Conservation (phyloP, 2,329 filamentous ascomycete genomes). For the Penicillium paneum region DNA sequence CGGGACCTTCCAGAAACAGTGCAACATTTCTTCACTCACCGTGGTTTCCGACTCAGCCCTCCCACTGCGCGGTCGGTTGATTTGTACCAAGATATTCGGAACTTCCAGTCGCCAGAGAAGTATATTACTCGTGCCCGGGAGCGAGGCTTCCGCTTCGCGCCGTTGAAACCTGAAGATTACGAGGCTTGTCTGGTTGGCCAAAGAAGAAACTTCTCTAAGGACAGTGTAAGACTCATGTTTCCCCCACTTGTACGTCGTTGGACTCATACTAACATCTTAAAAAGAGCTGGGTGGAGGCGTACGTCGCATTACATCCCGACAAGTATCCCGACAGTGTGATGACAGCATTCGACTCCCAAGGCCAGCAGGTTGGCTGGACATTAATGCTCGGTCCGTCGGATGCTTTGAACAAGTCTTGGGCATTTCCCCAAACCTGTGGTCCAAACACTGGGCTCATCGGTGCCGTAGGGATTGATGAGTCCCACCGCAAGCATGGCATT, state of each 20-base stretch:
- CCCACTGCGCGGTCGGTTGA: slow-evolving; percentile 34
- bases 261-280: background rate
- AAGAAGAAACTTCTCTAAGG: slow-evolving; percentile 38
- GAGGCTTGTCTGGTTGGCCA: slow-evolving; percentile 42
- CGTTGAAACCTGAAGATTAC: slow-evolving; percentile 37
- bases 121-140: slow-evolving; percentile 38
- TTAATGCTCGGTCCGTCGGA: slow-evolving; percentile 41
- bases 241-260: background rate
- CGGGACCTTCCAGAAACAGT: slow-evolving; percentile 34
- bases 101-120: slow-evolving; percentile 35
- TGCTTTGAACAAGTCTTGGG: slow-evolving; percentile 36
- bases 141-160: slow-evolving; percentile 35
- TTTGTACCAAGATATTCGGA: slow-evolving; percentile 40
- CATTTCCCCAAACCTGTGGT: slow-evolving; percentile 41
- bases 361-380: slow-evolving; percentile 46
- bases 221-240: slow-evolving; percentile 28
- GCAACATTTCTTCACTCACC: slow-evolving; percentile 43
- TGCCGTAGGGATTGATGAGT: slow-evolving; percentile 44
- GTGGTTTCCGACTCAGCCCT: slow-evolving; percentile 37
- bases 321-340: slow-evolving; percentile 43
- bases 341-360: slow-evolving; percentile 39
- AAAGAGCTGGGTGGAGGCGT: slow-evolving; percentile 44
- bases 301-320: slow-evolving; percentile 34
- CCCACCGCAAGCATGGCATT: slow-evolving; percentile 39
- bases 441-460: slow-evolving; percentile 46